Conservation (phyloP, 176 grass and related monocot species). For the Elaeis guineensis region DNA sequence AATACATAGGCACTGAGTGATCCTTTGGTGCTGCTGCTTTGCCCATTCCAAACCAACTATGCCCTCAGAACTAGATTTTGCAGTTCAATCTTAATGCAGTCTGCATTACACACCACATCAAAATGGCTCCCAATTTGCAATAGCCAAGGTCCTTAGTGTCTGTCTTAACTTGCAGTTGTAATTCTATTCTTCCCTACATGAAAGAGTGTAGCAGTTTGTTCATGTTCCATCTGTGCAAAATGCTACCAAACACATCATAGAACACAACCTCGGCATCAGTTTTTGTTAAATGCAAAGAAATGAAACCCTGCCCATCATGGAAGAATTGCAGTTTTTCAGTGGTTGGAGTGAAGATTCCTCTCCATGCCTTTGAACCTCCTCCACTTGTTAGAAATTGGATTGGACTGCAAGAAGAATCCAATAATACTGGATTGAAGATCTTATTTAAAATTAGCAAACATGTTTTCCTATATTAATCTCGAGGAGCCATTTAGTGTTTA, state of each 20-base stretch:
- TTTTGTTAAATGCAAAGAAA: background rate
- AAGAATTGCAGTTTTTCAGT: background rate
- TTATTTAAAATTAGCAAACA: too few species aligned
- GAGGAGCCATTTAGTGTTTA: background rate
- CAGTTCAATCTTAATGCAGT: too few species aligned
- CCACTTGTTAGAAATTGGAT: constrained; percentile 6
- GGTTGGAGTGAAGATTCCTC: background rate
- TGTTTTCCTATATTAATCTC: background rate
- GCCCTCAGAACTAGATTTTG: too few species aligned
- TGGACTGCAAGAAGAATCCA: background rate
- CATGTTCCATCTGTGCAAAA: background rate
- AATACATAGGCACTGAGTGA: too few species aligned
- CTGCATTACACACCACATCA: too few species aligned
- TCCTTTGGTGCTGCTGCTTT: too few species aligned
- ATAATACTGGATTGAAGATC: background rate
- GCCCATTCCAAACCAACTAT: too few species aligned
- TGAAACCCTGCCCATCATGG: constrained; percentile 1
- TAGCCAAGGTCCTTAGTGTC: too few species aligned
- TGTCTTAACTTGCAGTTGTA: too few species aligned
- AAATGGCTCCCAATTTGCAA: too few species aligned
- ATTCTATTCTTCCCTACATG: background rate
- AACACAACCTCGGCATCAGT: background rate
- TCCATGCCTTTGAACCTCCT: constrained; percentile 1
- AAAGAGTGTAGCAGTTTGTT: background rate
- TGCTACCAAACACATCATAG: background rate